Base-by-base conservation (phyloP, 2,329 filamentous ascomycete species). In the Biscogniauxia marginata region DNA sequence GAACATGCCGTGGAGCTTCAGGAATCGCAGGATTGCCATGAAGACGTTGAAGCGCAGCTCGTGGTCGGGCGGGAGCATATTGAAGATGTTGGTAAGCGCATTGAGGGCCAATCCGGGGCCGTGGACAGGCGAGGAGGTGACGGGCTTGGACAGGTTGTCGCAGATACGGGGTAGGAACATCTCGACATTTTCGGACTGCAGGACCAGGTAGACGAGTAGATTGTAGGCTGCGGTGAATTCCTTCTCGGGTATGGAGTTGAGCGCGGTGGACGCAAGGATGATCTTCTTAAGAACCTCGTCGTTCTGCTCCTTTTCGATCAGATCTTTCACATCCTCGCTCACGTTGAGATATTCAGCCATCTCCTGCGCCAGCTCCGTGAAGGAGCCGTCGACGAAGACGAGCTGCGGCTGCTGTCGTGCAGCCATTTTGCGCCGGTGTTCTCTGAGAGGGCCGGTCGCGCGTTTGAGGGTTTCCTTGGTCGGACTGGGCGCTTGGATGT, bases 171-270 rank as follows among this genome's bases (percentile, higher is more conserved):
- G 89, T 64, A 99, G 87, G 79, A 95, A 89, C 77, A 89, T 90
- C 75, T 91, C 88, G 65, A 89, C 84, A 67, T 93, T 90, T 67
- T 89, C 85, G 58, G 92, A 91, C 77, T 96, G 91, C 69, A 91
- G 83, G 65, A 96, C 86, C 58, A 99, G 87, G 80, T 97, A 91
- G 71, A 98, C 88, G 74, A 99, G 88, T 67, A 98, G 88, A 79
- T 99, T 98, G 79, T 97, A 97, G 59, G 93, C 91, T 57, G 93
- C 89, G 59, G 91, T 93, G 74, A 97, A 95, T 76, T 98, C 93
- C 84, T 95, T 96, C 83, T 99, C 95, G 57, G 93, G 91, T 54
- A 92, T 90, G 61, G 84, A 83, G 76, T 93, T 96, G 72, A 99
- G 81, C 50, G 83, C 84, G 52, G 83, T 77, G 52, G 91, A 91